Conservation (phyloP, 1,139 yeast genomes). For the Suhomyces anneliseae region DNA sequence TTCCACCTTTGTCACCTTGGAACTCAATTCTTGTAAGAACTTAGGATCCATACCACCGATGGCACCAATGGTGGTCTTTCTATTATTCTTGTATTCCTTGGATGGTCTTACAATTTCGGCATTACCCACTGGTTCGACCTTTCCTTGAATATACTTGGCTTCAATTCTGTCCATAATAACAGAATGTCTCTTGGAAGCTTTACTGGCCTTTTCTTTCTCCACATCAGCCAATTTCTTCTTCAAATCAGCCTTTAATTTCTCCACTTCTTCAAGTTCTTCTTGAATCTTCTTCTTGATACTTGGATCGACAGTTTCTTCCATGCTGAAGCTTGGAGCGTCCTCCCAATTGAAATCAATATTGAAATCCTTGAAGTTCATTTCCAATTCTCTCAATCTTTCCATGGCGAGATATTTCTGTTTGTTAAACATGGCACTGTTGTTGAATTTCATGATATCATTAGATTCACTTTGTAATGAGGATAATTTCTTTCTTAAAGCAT, state of each 20-base stretch:
- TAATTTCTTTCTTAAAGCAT: conserved; percentile 56
- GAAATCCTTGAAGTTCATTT: conserved; percentile 58
- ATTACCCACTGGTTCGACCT: conserved; percentile 10
- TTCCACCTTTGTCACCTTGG: conserved; percentile 46
- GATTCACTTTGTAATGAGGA: conserved; percentile 68
- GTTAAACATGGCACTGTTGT: conserved; percentile 57
- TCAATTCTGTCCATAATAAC: conserved; percentile 38
- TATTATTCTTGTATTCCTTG: conserved; percentile 28
- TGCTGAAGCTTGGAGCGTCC: conserved; percentile 15
- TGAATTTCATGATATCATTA: conserved; percentile 69
- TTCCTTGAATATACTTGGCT: conserved; percentile 52
- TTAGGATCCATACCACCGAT: conserved; percentile 50
- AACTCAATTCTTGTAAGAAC: conserved; percentile 57
- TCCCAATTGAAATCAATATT: conserved; percentile 51
- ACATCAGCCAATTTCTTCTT: conserved; percentile 33
- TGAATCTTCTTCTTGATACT: conserved; percentile 37
- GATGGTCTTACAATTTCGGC: conserved; percentile 4
- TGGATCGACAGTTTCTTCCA: conserved; percentile 32
- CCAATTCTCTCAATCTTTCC: conserved; percentile 65
- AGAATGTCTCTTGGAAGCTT: conserved; percentile 18
- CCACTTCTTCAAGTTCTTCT: conserved; percentile 49
- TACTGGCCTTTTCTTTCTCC: conserved; percentile 9
- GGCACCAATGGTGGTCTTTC: conserved; percentile 29
- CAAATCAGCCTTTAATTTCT: conserved; percentile 43
- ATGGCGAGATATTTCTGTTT: conserved; percentile 63